Percentiles rank a stretch among this genome's conserved stretches.
These are phyloP conservation scores for Daphne laureola DNA, from an alignment of 441 rosid genomes.

Conservation along the genomic window DNA sequence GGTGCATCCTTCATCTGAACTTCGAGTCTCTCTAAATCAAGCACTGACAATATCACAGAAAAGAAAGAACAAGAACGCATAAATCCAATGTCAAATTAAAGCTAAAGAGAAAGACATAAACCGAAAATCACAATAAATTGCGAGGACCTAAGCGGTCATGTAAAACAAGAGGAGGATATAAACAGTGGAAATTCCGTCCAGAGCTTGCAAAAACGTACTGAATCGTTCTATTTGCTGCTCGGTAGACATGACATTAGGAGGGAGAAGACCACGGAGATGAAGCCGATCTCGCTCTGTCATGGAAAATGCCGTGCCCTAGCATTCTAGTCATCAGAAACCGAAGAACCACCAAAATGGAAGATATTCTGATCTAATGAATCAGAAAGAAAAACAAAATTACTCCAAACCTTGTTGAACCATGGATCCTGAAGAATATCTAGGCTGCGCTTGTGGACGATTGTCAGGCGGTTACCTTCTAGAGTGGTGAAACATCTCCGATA, in stretches of 20 bases:
- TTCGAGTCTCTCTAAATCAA: slow-evolving; percentile 88
- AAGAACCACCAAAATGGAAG: background rate
- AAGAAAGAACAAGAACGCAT: slow-evolving; percentile 4
- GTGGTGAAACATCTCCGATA: slow-evolving; percentile 58
- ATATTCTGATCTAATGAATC: slow-evolving; percentile 3
- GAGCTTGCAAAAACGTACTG: slow-evolving; percentile 34
- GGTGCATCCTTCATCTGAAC: slow-evolving; percentile 95
- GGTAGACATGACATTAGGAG: slow-evolving; percentile 81
- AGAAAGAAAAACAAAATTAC: background rate
- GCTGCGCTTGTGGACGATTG: slow-evolving; percentile 93
- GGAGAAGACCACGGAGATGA: slow-evolving; percentile 95
- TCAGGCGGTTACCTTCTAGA: slow-evolving; percentile 87
- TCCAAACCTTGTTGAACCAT: slow-evolving; percentile 87
- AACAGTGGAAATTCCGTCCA: no score
- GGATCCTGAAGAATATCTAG: slow-evolving; percentile 97
- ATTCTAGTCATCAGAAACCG: background rate
- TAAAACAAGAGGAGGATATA: no score
- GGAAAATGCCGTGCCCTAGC: slow-evolving; percentile 89
- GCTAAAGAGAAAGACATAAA: slow-evolving; percentile 8
- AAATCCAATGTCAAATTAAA: background rate
- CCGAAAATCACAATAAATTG: background rate
- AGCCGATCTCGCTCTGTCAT: slow-evolving; percentile 95
- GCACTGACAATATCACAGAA: slow-evolving; percentile 39
- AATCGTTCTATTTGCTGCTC: slow-evolving; percentile 94
- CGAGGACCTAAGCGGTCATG: no score